Base-by-base conservation (phyloP, 108 stramenopile genomes). In the Fistulifera solaris region DNA sequence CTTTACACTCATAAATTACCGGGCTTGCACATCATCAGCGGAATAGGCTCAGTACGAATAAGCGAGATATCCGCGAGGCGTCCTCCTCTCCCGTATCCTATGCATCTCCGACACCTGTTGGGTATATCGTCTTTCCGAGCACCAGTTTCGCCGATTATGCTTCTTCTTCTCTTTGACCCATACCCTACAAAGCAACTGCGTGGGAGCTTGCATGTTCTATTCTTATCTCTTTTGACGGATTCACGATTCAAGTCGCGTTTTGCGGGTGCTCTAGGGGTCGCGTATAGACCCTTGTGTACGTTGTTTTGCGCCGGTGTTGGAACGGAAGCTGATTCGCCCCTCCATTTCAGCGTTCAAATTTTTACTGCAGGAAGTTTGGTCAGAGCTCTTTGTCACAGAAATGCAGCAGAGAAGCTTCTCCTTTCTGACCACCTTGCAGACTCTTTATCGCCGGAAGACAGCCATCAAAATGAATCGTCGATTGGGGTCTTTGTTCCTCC, bases 341-440 rank as follows among this genome's bases (percentile, higher is more conserved):
- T 93, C 25, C 77, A 80, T 61, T 93, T 93, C 66, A 87, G 85
- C 11, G 91, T 93, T 17, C 92, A 94, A 70, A 76, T 94, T 46
- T 89, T 94, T 58, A 94, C 92, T 2, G 86, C 85, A 12, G 85
- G 83, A 44, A 89, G 88, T 75, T 62, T 94, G 27, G 82, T 94
- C 6, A 76, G 75, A 39, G 86, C 90, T 1, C 69, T 92, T 21
- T 83, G 90, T 38, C 81, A 76, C 67, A 56, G 67, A 27, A 64
- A 77, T 49, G 84, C 80, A 11, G 78, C 75, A 1, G 71, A 73
- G 49, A 66, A 81, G 48, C 66, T 92, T 13, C 67, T 92, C 40
- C 63, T 73, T 25, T 72, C 79, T 15, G 89, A 92, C 56, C 71
- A 77, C 52, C 52, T 38, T 4, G 66, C 4, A 4, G 44, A 45